Evolutionary conservation across 1,284 basidiomycete species (phyloP), one percentile per base, ranked within the genome.

Genomic region (Cryptococcus floricola): DNA sequence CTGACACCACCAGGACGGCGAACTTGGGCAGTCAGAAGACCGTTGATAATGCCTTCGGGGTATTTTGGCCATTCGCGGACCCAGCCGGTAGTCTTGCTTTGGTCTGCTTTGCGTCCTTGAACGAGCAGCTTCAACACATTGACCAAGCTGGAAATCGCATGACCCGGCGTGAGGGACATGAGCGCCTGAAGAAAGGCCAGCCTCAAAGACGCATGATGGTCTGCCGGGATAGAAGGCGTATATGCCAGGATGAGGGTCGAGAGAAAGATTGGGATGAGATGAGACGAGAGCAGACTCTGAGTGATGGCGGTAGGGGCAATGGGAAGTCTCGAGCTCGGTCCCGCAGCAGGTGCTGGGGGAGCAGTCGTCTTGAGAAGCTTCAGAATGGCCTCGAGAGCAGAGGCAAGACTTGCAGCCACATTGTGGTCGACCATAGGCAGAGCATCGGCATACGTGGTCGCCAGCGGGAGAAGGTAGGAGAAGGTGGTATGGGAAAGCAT

Each of bases 31-130:
- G 62, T 64, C 59, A 73, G 61, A 23, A 70, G 56, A 4, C 56
- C 61, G 27, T 62, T 59, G 27, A 70, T 56, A 3, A 65, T 60
- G 10, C 58, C 47, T 25, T 65, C 62, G 1, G 69, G 66, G 48
- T 72, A 73, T 10, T 54, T 50, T 0, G 73, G 73, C 65, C 68
- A 71, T 3, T 44, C 48, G n/a, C 64, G 54, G 3, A 57, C 50
- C 67, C 69, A 69, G n/a, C 62, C 67, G 12, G 57, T 57, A 13
- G 39, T 14, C 41, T 56, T 54, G 9, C 34, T 48, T 6, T 48
- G 50, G 39, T 50, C 53, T 34, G 31, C 31, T 23, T 50, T 58
- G 5, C 51, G 53, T 9, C 58, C 58, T 31, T 59, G 53, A 3
- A 52, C 52, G 12, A 62, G 50, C 18, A 67, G 54, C 52, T 65